phyloP scores from a whole-genome alignment of 805 yeast genomes.

The Sugiyamaella valdiviana region DNA sequence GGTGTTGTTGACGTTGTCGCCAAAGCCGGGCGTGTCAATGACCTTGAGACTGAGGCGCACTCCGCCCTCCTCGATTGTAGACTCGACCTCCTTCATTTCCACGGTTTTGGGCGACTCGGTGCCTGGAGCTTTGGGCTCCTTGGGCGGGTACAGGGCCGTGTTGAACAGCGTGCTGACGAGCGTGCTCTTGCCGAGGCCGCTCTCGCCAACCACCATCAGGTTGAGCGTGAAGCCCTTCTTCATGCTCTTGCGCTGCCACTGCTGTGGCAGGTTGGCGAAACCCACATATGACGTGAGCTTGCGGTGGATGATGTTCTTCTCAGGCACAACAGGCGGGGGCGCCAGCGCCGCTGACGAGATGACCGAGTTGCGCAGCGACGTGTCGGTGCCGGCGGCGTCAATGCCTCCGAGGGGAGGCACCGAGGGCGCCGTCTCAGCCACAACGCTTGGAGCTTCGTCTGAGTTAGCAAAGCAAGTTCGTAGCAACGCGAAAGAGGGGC shows the following conservation, averaged over 20 bases:
- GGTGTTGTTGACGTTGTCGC: slow-evolving; percentile 76
- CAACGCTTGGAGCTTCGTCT: background rate
- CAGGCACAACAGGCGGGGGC: slow-evolving; percentile 9
- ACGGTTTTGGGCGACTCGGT: slow-evolving; percentile 44
- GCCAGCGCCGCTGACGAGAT: slow-evolving; percentile 7
- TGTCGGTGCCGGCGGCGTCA: slow-evolving; percentile 9
- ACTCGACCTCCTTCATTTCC: slow-evolving; percentile 51
- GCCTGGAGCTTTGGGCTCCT: slow-evolving; percentile 37
- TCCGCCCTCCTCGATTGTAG: slow-evolving; percentile 88
- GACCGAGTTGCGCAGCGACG: slow-evolving; percentile 14
- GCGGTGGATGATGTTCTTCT: slow-evolving; percentile 33
- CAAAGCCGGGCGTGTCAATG: slow-evolving; percentile 90
- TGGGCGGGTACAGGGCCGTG: slow-evolving; percentile 47
- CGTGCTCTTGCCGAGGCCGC: slow-evolving; percentile 90
- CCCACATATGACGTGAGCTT: slow-evolving; percentile 92
- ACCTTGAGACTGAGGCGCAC: slow-evolving; percentile 80
- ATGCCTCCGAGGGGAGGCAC: background rate
- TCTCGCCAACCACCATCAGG: slow-evolving; percentile 75
- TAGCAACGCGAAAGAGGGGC: no score
- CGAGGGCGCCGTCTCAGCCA: background rate
- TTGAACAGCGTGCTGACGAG: slow-evolving; percentile 85
- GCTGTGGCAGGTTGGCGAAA: slow-evolving; percentile 94
- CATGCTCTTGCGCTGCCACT: slow-evolving; percentile 94
- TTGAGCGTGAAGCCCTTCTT: slow-evolving; percentile 86
- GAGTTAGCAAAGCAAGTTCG: no score